Percentiles rank a stretch among this genome's conserved stretches.
These are phyloP conservation scores for Metarhizium humberi DNA, from an alignment of 2,329 filamentous ascomycete species.

Conservation along the genomic window DNA sequence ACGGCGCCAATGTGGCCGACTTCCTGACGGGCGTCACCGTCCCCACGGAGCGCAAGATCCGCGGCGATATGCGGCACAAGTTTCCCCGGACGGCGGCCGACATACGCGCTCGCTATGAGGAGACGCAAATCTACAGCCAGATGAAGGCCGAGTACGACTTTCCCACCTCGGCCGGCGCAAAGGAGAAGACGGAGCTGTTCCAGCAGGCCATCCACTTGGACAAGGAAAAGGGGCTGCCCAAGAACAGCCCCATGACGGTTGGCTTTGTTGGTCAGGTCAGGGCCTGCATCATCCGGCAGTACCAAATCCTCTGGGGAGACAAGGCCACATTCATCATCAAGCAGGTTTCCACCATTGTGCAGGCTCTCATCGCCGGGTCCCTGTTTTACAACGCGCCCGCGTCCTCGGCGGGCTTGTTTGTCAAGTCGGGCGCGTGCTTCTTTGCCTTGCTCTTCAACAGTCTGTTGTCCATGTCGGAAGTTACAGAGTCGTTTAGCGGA, in stretches of 20 bases:
- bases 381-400: conserved; percentile 56
- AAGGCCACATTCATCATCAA: conserved; percentile 55
- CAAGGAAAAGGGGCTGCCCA: conserved; percentile 43
- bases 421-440: conserved; percentile 56
- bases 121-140: conserved; percentile 35
- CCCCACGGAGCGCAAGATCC: too few species aligned
- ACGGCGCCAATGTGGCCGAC: conserved; percentile 55
- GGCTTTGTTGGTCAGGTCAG: conserved; percentile 45
- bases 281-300: conserved; percentile 48
- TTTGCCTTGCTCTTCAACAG: conserved; percentile 54
- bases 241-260: conserved; percentile 46
- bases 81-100: conserved; percentile 16
- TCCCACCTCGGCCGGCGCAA: conserved; percentile 38
- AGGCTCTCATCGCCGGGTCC: conserved; percentile 55
- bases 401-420: conserved; percentile 51
- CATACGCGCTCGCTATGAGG: conserved; percentile 40
- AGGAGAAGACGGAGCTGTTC: conserved; percentile 43
- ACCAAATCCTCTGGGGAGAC: conserved; percentile 57
- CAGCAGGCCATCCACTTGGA: conserved; percentile 39
- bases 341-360: conserved; percentile 45
- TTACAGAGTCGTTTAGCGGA: conserved; percentile 52
- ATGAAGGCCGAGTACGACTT: conserved; percentile 51
- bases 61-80: too few species aligned
- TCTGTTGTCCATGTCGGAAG: conserved; percentile 56
- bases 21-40: conserved; percentile 38